Base-by-base conservation (phyloP, 2,329 filamentous ascomycete genomes). In the Xylaria polymorpha region DNA sequence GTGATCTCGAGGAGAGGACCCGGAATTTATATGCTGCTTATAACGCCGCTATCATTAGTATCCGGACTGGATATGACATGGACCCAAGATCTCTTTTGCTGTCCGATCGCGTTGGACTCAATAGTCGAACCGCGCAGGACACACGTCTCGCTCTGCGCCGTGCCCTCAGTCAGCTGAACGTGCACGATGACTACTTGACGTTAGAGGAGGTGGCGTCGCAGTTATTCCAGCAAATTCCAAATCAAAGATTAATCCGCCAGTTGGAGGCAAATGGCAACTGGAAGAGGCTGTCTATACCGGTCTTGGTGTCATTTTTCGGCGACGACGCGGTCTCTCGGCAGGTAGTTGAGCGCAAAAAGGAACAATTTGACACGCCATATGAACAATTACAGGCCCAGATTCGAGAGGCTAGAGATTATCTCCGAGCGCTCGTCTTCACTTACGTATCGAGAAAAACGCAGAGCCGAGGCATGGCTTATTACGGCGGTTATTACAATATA, bases 401-500 rank as follows among this genome's bases (percentile, higher is more conserved):
- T 22, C 20, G 63, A 18, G 68, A 61, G 29, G 62, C 55, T 8
- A 53, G 67, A 50, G 66, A 73, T 20, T 69, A 56, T 15, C 64
- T 67, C 41, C 72, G 69, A 62, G 73, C 74, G 22, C 69, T 74
- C 35, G 61, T 77, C 57, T 78, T 77, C 48, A 69, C 71, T 20
- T 57, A 73, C 35, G 62, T 77, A 25, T 10, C 56, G 1, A 2
- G 32, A 14, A 32, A 65, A 1, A 67, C 18, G 14, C 74, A 76
- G 50, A 67, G 60, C 39, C 59, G 22, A 29, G 56, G 72, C 1
- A 70, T 74, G 61, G 65, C 60, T 25, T 25, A 43, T 37, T 71
- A 74, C 43, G 51, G 71, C 2, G 32, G 65, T 56, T 77, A 74
- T 68, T 65, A 74, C 51, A 35, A 46, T 10, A 72, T 73, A 66